phyloP scores from a whole-genome alignment of 2,329 filamentous ascomycete species.

The Exophiala xenobiotica region DNA sequence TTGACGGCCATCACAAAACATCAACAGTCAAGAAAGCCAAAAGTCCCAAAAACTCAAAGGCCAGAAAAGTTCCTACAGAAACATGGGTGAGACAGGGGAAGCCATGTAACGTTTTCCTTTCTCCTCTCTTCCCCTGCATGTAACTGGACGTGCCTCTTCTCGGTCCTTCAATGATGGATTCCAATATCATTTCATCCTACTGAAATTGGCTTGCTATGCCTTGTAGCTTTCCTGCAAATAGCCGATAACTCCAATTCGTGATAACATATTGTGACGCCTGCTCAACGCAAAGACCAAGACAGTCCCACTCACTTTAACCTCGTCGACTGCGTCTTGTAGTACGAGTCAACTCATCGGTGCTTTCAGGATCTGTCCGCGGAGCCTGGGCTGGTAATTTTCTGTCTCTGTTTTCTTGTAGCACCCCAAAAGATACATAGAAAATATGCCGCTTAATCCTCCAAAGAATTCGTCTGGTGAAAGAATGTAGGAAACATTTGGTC shows the following conservation, averaged over 20 bases:
- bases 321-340: constrained; percentile 22
- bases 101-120: too few species aligned
- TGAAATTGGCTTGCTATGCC: constrained; percentile 3
- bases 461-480: constrained; percentile 14
- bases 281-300: constrained; percentile 30
- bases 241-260: constrained; percentile 14
- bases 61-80: background rate
- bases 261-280: constrained; percentile 24
- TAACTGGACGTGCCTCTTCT: too few species aligned
- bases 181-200: constrained; percentile 6
- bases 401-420: constrained; percentile 2
- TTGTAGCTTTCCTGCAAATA: constrained; percentile 2
- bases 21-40: background rate
- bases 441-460: constrained; percentile 9
- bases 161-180: background rate
- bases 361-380: constrained; percentile 21
- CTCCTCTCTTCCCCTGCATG: too few species aligned
- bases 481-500: constrained; percentile 13
- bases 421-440: constrained; percentile 19
- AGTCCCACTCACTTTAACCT: constrained; percentile 34
- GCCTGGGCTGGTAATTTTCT: constrained; percentile 12
- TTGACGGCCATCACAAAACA: background rate
- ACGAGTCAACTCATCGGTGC: constrained; percentile 24
- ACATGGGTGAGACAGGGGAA: too few species aligned
- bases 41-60: background rate